phyloP scores from a whole-genome alignment of 305 asterid species.

The Fraxinus nigra region DNA sequence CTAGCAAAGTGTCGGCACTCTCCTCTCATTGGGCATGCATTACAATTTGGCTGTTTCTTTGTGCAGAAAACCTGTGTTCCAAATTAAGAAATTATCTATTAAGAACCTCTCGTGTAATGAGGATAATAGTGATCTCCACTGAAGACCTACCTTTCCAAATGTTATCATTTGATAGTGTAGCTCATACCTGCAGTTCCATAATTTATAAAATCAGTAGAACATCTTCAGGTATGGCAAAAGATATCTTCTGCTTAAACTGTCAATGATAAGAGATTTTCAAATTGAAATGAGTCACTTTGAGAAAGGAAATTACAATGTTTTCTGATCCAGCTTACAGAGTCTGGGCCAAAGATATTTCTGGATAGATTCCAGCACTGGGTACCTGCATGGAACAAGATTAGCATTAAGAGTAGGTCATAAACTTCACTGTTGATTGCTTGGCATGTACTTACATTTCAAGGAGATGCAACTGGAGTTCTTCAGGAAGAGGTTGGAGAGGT shows the following conservation, averaged over 20 bases:
- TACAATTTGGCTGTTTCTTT: conserved; percentile 91
- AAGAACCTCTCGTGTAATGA: conserved; percentile 11
- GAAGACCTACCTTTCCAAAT: conserved; percentile 79
- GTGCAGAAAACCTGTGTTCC: conserved; percentile 88
- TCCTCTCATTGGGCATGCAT: conserved; percentile 91
- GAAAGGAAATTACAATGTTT: conserved; percentile 56
- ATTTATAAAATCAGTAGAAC: conserved; percentile 29
- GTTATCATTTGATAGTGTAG: conserved; percentile 97
- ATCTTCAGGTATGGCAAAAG: conserved; percentile 15
- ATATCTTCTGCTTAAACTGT: conserved; percentile 7
- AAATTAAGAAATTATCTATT: conserved; percentile 6
- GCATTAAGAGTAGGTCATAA: conserved; percentile 22
- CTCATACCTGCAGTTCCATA: conserved; percentile 70
- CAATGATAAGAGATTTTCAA: background rate
- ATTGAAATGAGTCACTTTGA: conserved; percentile 12
- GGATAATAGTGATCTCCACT: background rate
- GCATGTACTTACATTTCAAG: conserved; percentile 70
- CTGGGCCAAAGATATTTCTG: conserved; percentile 96
- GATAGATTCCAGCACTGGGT: conserved; percentile 77
- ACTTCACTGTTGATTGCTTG: conserved; percentile 12
- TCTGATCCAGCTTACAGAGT: conserved; percentile 86
- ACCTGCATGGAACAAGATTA: conserved; percentile 47
- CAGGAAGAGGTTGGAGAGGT: conserved; percentile 96
- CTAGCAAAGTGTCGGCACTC: conserved; percentile 98
- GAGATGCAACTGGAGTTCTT: conserved; percentile 88